Evolutionary conservation across 1,139 yeast species (phyloP), one percentile per base, ranked within the genome.

Genomic region (Taphrina flavorubra): DNA sequence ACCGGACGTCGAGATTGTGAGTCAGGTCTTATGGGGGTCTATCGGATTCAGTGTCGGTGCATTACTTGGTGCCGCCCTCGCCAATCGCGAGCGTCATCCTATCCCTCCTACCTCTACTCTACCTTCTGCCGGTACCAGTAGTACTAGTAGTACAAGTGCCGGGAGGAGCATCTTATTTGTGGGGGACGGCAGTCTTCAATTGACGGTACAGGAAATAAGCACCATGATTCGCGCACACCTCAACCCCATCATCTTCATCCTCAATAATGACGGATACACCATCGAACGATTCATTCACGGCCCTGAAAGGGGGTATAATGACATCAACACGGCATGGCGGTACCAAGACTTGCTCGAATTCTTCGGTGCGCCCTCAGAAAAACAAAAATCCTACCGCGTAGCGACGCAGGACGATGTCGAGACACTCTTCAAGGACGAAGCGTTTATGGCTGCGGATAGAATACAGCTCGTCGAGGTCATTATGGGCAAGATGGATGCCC

Each of bases 111-210:
- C n/a, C 31, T 25, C 4, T 25, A 2, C 4, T 25, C 31, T 25
- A 25, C 31, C 25, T 25, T 25, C 25, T 25, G 4, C 25, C 25
- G 25, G 25, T 2, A 25, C 25, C 25, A 25, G 3, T 4, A 25
- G 25, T 25, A 25, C 25, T 2, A 25, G 25, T 25, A 25, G 25
- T 25, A 4, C 36, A 34, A 6, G 36, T 14, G n/a, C n/a, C n/a
- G n/a, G n/a, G n/a, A 5, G 96, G 72, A 83, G 90, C 31, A 79
- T 90, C 18, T 79, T 91, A 10, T 80, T 90, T 37, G 92, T 89
- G 80, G 97, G 97, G 63, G 97, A 92, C 76, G 97, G 97, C 1
- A 87, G 95, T 8, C 91, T 97, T 1, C 96, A 90, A 79, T 89
- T 91, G 96, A 90, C 97, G 1, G 83, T 88, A 60, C 92, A 88